Evolutionary conservation across 2,329 filamentous ascomycete genomes (phyloP).

Genomic region (Sclerotinia subarctica): DNA sequence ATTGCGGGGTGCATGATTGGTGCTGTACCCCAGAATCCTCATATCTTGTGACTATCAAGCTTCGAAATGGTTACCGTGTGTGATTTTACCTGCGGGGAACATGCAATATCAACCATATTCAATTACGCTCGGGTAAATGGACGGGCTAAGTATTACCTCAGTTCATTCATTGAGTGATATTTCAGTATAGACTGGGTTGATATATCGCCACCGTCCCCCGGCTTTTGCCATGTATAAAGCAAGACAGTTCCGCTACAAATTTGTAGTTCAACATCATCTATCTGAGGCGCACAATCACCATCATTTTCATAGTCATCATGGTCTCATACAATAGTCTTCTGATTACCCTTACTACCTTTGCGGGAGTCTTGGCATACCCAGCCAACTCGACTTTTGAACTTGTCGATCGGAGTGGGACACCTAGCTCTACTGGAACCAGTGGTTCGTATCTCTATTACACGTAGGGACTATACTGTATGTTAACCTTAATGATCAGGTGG

Average conservation of each 20-base stretch:
- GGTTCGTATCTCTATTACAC: background rate
- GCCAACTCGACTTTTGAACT: constrained; percentile 2
- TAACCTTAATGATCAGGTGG: background rate
- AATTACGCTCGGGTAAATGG: background rate
- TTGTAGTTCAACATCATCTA: background rate
- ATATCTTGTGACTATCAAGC: constrained; percentile 1
- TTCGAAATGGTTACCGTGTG: background rate
- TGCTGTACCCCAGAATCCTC: background rate
- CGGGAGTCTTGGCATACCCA: background rate
- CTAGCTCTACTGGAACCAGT: constrained; percentile 15
- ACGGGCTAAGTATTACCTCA: background rate
- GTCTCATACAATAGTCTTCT: background rate
- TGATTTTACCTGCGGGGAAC: background rate
- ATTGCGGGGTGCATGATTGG: background rate
- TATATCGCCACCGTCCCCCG: background rate
- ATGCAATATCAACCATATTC: background rate
- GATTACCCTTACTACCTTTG: background rate
- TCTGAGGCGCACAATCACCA: background rate
- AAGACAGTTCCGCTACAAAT: background rate
- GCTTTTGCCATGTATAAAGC: background rate
- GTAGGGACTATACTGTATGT: background rate
- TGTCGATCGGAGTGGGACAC: constrained; percentile 4
- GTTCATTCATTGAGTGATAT: background rate
- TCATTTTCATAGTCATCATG: background rate
- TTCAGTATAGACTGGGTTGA: background rate